Evolutionary conservation across 352 stramenopile species (phyloP), one percentile per base, ranked within the genome.

Genomic region (Globisporangium cederbergense): DNA sequence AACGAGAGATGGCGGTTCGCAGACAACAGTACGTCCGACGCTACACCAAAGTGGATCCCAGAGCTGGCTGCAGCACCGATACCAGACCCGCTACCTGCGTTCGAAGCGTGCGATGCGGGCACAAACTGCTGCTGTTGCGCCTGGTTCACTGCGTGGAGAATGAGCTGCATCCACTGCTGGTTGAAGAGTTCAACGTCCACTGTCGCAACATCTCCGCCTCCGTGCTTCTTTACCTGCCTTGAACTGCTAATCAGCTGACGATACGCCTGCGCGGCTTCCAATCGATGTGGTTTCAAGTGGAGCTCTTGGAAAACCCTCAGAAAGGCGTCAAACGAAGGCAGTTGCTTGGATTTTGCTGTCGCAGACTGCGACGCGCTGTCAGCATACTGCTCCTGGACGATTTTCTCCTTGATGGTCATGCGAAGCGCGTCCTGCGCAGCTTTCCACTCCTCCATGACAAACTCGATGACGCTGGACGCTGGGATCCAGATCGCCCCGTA

Each of bases 401-500:
- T 75, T n/a, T 64, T 62, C 40, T 78, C 67, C 22, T 72, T 66
- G 30, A 83, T 50, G 0, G 34, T 18, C 32, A 64, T 47, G 10
- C 65, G 71, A 13, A 81, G 42, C 5, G 53, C 36, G 14, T 71
- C 60, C 50, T 82, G 76, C 10, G 42, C 63, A 0, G 58, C 45
- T 32, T 70, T 74, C 72, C 78, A 88, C 60, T 88, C 78, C 40
- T 88, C 78, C 45, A 83, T 63, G 16, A 78, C 63, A 20, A 83
- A 67, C n/a, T 70, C 71, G 10, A 88, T 62, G 22, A 88, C 56
- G 46, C 64, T 76, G 62, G 83, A 79, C 10, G 69, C 72, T 9
- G 78, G 78, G 34, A 88, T 81, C 76, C 78, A 85, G 20, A 85
- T 74, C 2, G 78, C 59, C 1, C 78, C 78, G 40, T 82, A 88